phyloP scores from a whole-genome alignment of 139 green algal genomes.

The Micractinium conductrix region DNA sequence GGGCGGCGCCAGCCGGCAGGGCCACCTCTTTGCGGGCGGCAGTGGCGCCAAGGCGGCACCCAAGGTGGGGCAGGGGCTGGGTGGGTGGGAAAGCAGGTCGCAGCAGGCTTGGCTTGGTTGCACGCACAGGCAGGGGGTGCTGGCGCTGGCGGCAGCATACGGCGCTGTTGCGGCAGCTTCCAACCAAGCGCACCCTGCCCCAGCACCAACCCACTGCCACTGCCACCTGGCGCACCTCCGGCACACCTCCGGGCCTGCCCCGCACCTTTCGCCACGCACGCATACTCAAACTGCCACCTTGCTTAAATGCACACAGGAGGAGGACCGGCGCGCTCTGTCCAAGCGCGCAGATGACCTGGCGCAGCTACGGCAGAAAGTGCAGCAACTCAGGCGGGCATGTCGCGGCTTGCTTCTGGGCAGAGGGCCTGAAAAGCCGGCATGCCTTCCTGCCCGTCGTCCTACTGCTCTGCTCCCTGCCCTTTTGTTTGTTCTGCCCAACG shows the following conservation, averaged over 20 bases:
- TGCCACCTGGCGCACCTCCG: not conserved
- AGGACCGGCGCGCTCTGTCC: slow-evolving; percentile 20
- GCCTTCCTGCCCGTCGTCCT: not conserved
- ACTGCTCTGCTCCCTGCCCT: not conserved
- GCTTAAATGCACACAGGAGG: not conserved
- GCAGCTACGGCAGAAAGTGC: slow-evolving; percentile 23
- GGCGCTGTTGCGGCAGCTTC: not conserved
- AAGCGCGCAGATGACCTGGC: slow-evolving; percentile 3
- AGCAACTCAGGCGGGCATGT: not conserved
- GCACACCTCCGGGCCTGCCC: no score
- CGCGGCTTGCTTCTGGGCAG: no score
- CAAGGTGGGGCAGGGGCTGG: not conserved
- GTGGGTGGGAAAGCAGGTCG: not conserved
- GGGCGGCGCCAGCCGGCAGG: slow-evolving; percentile 1
- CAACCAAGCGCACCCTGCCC: not conserved
- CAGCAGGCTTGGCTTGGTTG: not conserved
- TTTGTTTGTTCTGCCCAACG: not conserved
- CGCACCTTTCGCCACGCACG: not conserved
- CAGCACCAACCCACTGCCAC: not conserved
- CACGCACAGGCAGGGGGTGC: not conserved
- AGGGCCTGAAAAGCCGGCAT: not conserved
- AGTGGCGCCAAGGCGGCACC: not conserved
- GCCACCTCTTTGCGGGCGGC: slow-evolving; percentile 8
- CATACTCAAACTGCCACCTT: not conserved
- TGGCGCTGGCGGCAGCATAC: not conserved